phyloP scores from a whole-genome alignment of 2,329 filamentous ascomycete genomes.

The Penicillium sp. region DNA sequence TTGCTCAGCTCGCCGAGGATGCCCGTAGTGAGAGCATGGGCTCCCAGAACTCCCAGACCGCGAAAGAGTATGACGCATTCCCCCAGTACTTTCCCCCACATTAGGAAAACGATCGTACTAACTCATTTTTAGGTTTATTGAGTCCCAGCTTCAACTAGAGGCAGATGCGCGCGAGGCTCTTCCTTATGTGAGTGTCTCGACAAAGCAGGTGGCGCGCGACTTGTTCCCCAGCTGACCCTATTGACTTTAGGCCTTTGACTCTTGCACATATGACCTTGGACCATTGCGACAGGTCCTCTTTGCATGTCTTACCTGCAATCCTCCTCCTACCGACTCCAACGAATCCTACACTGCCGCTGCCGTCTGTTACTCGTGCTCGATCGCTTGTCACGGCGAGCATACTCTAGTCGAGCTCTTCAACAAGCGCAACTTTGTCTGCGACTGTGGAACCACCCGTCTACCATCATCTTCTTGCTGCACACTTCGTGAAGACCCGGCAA shows the following conservation, averaged over 20 bases:
- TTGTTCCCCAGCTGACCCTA: slow-evolving; percentile 16
- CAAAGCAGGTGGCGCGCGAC: not conserved
- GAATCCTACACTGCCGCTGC: slow-evolving; percentile 72
- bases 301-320: slow-evolving; percentile 90
- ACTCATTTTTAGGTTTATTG: slow-evolving; percentile 66
- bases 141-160: slow-evolving; percentile 85
- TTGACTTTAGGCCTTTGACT: slow-evolving; percentile 74
- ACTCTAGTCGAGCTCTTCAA: slow-evolving; percentile 91
- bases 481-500: slow-evolving; percentile 69
- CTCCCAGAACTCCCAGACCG: slow-evolving; percentile 68
- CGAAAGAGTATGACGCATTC: slow-evolving; percentile 58
- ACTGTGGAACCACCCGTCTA: slow-evolving; percentile 86
- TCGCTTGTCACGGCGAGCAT: slow-evolving; percentile 95
- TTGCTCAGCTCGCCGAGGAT: slow-evolving; percentile 13
- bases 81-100: not conserved
- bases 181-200: slow-evolving; percentile 68
- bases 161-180: slow-evolving; percentile 92
- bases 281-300: slow-evolving; percentile 85
- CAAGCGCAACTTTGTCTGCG: slow-evolving; percentile 93
- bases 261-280: slow-evolving; percentile 87
- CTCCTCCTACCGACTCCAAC: slow-evolving; percentile 63
- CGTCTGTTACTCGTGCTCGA: slow-evolving; percentile 94
- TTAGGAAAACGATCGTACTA: not conserved
- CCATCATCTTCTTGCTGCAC: slow-evolving; percentile 69
- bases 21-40: slow-evolving; percentile 40